Percentiles rank a stretch among this genome's conserved stretches.
These are phyloP conservation scores for Phytopythium aichiense DNA, from an alignment of 352 stramenopile genomes.

Conservation along the genomic window DNA sequence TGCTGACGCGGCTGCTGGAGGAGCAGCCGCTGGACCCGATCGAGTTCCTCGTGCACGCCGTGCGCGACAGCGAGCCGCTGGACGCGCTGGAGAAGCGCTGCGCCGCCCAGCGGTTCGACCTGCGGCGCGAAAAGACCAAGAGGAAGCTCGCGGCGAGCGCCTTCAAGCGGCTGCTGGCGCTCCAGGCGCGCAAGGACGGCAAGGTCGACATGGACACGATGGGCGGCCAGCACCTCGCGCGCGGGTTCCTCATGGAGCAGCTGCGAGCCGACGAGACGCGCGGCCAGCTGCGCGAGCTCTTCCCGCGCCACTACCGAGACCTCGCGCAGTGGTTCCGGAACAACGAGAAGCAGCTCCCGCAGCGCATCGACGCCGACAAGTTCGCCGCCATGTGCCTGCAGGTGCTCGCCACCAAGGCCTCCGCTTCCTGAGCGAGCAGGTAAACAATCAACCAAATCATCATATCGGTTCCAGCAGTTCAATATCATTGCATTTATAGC, in stretches of 20 bases:
- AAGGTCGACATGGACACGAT: conserved; percentile 10
- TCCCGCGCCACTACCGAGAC: conserved; percentile 57
- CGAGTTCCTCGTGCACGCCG: conserved; percentile 56
- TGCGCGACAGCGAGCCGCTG: conserved; percentile 47
- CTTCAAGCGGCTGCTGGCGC: conserved; percentile 48
- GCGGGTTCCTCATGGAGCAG: conserved; percentile 40
- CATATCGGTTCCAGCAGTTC: not conserved
- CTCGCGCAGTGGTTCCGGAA: conserved; percentile 38
- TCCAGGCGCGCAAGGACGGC: conserved; percentile 38
- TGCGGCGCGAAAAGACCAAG: conserved; percentile 64
- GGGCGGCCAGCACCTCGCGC: conserved; percentile 24
- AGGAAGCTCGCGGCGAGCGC: conserved; percentile 37
- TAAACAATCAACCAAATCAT: not conserved
- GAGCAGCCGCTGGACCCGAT: conserved; percentile 63
- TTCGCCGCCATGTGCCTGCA: conserved; percentile 38
- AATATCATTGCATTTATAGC: not conserved
- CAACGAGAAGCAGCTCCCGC: conserved; percentile 32
- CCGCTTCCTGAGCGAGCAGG: conserved; percentile 7
- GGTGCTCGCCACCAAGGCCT: conserved; percentile 31
- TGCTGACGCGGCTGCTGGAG: conserved; percentile 55
- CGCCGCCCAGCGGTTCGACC: conserved; percentile 42
- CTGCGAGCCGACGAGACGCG: conserved; percentile 47
- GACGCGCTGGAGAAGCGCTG: conserved; percentile 44
- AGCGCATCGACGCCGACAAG: conserved; percentile 19
- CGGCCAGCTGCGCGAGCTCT: conserved; percentile 34